These are phyloP conservation scores for Linnemannia elongata DNA, from an alignment of 192 early-diverging fungal species.

Conservation along the genomic window DNA sequence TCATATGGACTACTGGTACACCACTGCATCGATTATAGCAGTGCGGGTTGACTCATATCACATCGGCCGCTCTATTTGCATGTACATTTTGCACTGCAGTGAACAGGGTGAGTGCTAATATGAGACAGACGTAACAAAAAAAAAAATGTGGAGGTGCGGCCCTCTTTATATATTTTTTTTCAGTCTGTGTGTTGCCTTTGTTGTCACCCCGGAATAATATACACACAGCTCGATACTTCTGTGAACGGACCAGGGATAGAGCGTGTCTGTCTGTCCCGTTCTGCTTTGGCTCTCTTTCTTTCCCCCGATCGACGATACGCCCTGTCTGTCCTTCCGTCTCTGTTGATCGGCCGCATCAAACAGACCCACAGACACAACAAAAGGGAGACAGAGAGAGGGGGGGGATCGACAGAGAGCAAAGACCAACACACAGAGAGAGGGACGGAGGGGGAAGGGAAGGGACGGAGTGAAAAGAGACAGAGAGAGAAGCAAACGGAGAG, in stretches of 20 bases:
- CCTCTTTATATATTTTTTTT: no score
- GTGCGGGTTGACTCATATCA: no score
- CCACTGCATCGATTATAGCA: no score
- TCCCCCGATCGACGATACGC: not conserved
- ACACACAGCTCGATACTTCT: not conserved
- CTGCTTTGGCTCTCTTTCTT: not conserved
- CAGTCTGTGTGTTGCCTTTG: no score
- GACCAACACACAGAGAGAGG: slow-evolving; percentile 6
- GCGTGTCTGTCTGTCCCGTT: not conserved
- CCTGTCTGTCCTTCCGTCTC: not conserved
- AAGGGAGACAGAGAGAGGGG: not conserved
- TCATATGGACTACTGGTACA: no score
- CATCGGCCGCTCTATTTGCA: no score
- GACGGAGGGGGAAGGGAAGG: slow-evolving; percentile 8
- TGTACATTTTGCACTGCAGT: no score
- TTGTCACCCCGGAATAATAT: no score
- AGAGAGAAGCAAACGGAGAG: not conserved
- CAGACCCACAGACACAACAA: slow-evolving; percentile 3
- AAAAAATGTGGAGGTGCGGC: no score
- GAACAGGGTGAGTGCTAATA: no score
- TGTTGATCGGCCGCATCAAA: slow-evolving; percentile 10
- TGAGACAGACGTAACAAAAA: no score
- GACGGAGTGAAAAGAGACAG: slow-evolving; percentile 6
- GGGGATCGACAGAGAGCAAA: slow-evolving; percentile 19
- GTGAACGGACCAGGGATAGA: slow-evolving; percentile 2